Conservation (phyloP, 2,329 filamentous ascomycete species). For the Triangularia setosa region DNA sequence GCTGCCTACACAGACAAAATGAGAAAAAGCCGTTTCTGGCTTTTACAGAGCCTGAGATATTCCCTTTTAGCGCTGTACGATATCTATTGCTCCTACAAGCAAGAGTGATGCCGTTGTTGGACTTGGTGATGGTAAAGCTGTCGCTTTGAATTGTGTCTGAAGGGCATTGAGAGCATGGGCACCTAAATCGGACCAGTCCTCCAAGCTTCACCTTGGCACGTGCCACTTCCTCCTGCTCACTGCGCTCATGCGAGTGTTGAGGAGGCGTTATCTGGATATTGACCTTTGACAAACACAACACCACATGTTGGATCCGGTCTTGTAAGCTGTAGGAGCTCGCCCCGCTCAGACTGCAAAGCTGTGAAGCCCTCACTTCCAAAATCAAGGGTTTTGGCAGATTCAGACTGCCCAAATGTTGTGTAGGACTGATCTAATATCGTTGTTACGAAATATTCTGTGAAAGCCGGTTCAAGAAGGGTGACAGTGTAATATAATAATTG, state of each 20-base stretch:
- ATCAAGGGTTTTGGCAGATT: conserved; percentile 14
- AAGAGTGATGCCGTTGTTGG: neutral
- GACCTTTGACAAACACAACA: conserved; percentile 9
- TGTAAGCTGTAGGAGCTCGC: conserved; percentile 13
- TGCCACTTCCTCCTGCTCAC: neutral
- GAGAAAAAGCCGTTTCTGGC: no score
- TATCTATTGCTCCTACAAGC: conserved; percentile 7
- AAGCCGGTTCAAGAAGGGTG: no score
- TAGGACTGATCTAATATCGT: conserved; percentile 9
- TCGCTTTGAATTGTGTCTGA: neutral
- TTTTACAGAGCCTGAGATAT: no score
- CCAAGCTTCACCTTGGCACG: conserved; percentile 9
- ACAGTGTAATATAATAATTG: neutral
- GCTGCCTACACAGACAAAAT: no score
- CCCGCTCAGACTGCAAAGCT: conserved; percentile 9
- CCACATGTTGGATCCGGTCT: conserved; percentile 14
- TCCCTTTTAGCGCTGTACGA: no score
- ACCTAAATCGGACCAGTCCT: conserved; percentile 10
- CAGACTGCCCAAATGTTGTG: conserved; percentile 7
- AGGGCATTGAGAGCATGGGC: conserved; percentile 9
- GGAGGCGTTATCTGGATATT: conserved; percentile 9
- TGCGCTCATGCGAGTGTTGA: conserved; percentile 14
- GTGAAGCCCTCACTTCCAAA: conserved; percentile 15
- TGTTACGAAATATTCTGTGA: neutral
- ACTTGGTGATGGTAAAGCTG: neutral